Base-by-base conservation (phyloP, 139 green algal genomes). In the Asterochloris sp. region DNA sequence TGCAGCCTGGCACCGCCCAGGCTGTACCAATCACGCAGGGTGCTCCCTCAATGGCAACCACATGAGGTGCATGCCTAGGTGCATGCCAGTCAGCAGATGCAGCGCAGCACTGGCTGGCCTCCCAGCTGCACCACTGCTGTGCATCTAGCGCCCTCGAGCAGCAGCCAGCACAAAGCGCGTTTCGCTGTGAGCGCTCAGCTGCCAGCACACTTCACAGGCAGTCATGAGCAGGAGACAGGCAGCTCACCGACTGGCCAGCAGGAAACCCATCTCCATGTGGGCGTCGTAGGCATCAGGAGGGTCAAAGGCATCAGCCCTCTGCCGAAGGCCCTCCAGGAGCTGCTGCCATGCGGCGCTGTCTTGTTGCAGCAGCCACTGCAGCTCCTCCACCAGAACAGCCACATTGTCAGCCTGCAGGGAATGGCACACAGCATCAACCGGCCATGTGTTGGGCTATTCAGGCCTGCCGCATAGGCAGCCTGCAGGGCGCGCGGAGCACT, bases 181-280 rank as follows among this genome's bases (percentile, higher is more conserved):
- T 62, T 21, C 10, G 14, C 14, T 71, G n/a, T 73, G 38, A 62
- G 0, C 24, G 60, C 27, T 28, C 64, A 24, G 13, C 15, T 27
- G 26, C 10, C n/a, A 23, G 23, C 64, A 60, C 11, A 69, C 16
- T 71, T 21, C 38, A 29, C 64, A 12, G 15, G 21, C 13, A 28
- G 13, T 28, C 16, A 16, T 21, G 23, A 78, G 14, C 26, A 78
- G 28, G 26, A 12, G 12, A n/a, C 4, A 13, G n/a, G 10, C 13
- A n/a, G 60, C 10, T 17, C 60, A 83, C 80, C 69, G 78, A 54
- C 38, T 66, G 13, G 71, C 62, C 60, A 93, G 87, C 62, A 87
- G n/a, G 38, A 81, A 82, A 62, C 91, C 91, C 74, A 95, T 83
- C 78, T 89, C 91, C 91, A 94, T 94, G 78, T 94, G 89, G 6